Base-by-base conservation (phyloP, 179 eudicot species). In the Beta lomatogona region DNA sequence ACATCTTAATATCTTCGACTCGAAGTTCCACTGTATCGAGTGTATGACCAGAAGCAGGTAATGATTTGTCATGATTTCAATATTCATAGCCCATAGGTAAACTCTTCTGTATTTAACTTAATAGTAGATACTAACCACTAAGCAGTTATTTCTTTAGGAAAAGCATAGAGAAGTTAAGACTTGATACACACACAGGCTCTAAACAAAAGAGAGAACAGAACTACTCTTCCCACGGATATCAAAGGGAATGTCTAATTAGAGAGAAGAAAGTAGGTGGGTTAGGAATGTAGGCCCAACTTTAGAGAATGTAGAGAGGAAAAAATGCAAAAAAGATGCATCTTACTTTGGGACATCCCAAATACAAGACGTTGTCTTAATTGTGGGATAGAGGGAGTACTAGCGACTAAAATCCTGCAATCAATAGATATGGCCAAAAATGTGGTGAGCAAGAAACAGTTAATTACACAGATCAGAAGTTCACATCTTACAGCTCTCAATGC, bases 401-500 rank as follows among this genome's bases (percentile, higher is more conserved):
- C 58, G 21, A 54, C 14, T 54, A 11, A 31, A 28, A 57, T 28
- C 3, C 59, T 10, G 10, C 14, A 75, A 16, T 7, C 16, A 55
- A 28, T 31, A 57, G 25, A 45, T 48, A 44, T 45, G 36, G 60
- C 67, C 50, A 73, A 59, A 54, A 41, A 45, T 12, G 31, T 0
- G 58, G 57, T n/a, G 21, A 9, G 58, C 58, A 55, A 1, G 52
- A 66, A 64, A 28, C 31, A 81, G 2, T 21, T 36, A 61, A 73
- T 5, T 6, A 59, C 8, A 50, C 13, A 5, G 12, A 63, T 21
- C 16, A 83, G 53, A 69, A 68, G 14, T 54, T 57, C 21, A 82
- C 77, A 78, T 73, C 92, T 91, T 88, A 95, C 99, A 67, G 99
- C 94, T 76, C 90, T 41, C 73, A 94, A 89, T 81, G 97, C 96